Base-by-base conservation (phyloP, 176 grass and related monocot species). In the Luzula sylvatica region DNA sequence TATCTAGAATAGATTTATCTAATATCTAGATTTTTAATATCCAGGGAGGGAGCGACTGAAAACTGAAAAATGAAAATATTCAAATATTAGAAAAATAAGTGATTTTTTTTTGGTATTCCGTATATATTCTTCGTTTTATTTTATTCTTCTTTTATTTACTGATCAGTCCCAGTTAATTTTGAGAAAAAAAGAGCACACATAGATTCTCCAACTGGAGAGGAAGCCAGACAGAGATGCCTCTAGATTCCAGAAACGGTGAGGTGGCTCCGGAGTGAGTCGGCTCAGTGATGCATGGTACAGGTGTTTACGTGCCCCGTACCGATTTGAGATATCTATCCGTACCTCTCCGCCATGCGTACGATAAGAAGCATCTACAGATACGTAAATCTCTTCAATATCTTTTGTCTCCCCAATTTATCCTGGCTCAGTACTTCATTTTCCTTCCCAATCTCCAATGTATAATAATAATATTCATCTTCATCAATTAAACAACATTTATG, bases 311-410 rank as follows among this genome's bases (percentile, higher is more conserved):
- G 32, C 12, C 21, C 17, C 55, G 55, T 58, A 58, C 28, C 30
- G 35, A 40, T 41, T 38, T 58, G 38, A 28, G 54, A 15, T 5
- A 13, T 53, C 23, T 12, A 2, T 26, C 23, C 32, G 7, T 15
- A 8, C 26, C 15, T 4, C 12, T 13, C 43, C 43, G 14, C 20
- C 5, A 53, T 9, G 15, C 5, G 47, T 51, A 19, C 16, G 47
- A 9, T 35, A 35, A 51, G 15, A 56, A 32, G 52, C 52, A 28
- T 28, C 52, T 29, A 30, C 8, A 38, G 53, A 38, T 15, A 30
- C 18, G 25, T 32, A 7, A 35, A 56, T 58, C 55, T 58, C 16
- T 20, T 58, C 29, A 1, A 3, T 41, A 58, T 58, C 57, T 61
- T 61, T 61, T 61, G 39, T 18, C 40, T 41, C 40, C 13, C 20